Conservation (phyloP, 2,329 filamentous ascomycete genomes). For the Cyanodermella asteris region DNA sequence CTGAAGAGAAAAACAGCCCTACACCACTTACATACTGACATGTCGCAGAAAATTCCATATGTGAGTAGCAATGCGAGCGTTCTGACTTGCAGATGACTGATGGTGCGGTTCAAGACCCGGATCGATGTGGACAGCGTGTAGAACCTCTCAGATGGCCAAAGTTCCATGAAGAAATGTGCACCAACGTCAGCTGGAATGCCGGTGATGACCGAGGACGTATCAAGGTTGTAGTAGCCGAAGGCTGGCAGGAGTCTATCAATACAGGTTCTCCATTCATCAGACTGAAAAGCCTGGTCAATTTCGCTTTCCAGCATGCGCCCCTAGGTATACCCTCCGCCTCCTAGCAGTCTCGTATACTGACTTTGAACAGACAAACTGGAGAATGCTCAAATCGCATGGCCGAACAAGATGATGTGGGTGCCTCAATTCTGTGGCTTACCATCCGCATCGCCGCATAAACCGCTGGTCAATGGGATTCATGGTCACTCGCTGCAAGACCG, state of each 20-base stretch:
- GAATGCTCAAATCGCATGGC: constrained; percentile 34
- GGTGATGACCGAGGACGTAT: constrained; percentile 52
- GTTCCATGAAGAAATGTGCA: constrained; percentile 46
- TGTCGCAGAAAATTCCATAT: too few relatives aligned
- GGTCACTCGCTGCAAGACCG: constrained; percentile 8
- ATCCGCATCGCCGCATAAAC: neutral
- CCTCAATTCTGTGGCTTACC: constrained; percentile 3
- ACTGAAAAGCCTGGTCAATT: constrained; percentile 50
- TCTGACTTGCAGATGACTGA: too few relatives aligned
- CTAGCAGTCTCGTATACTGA: constrained; percentile 6
- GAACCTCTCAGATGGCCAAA: constrained; percentile 51
- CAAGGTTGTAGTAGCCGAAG: constrained; percentile 54
- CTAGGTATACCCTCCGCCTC: constrained; percentile 28
- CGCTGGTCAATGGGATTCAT: constrained; percentile 4
- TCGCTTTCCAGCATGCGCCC: constrained; percentile 72
- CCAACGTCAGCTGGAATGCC: constrained; percentile 47
- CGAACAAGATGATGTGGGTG: constrained; percentile 6
- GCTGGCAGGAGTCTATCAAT: constrained; percentile 33
- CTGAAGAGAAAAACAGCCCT: too few relatives aligned
- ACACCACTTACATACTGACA: too few relatives aligned
- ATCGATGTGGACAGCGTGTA: too few relatives aligned
- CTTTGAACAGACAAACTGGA: constrained; percentile 43
- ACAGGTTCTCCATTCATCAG: constrained; percentile 32
- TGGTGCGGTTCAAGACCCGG: too few relatives aligned
- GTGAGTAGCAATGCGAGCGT: too few relatives aligned